Evolutionary conservation across 1,284 basidiomycete species (phyloP).

Genomic region (Golubevia sp.): DNA sequence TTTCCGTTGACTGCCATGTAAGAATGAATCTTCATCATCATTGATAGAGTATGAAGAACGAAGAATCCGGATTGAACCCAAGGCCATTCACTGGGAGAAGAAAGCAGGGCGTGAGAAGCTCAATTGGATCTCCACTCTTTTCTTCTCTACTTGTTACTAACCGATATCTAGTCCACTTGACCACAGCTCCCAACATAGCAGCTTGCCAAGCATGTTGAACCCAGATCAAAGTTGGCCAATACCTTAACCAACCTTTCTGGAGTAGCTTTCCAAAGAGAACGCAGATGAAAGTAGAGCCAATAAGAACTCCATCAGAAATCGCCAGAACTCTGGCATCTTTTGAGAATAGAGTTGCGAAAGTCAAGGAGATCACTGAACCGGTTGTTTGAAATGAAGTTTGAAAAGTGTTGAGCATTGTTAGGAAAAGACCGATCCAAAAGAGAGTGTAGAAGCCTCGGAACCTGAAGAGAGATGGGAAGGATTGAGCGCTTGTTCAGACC

Average conservation of each 20-base stretch:
- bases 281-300: conserved; percentile 73
- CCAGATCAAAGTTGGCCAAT: conserved; percentile 24
- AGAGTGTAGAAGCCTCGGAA: conserved; percentile 59
- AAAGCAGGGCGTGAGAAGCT: background rate
- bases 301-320: conserved; percentile 79
- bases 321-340: conserved; percentile 82
- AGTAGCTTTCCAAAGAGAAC: conserved; percentile 72
- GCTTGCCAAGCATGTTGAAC: conserved; percentile 47
- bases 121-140: background rate
- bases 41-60: conserved; percentile 83
- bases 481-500: no score
- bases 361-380: conserved; percentile 78
- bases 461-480: no score
- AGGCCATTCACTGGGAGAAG: conserved; percentile 76
- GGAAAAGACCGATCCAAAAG: conserved; percentile 55
- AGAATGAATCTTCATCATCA: conserved; percentile 97
- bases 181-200: conserved; percentile 32
- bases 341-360: conserved; percentile 85
- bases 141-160: conserved; percentile 4
- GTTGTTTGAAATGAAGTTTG: conserved; percentile 61
- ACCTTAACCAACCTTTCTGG: conserved; percentile 66
- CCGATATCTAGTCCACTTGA: conserved; percentile 45
- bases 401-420: conserved; percentile 49
- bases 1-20: conserved; percentile 89
- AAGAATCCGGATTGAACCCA: conserved; percentile 98